Base-by-base conservation (phyloP, 2,329 filamentous ascomycete genomes). In the Arthrobotrys conoides region DNA sequence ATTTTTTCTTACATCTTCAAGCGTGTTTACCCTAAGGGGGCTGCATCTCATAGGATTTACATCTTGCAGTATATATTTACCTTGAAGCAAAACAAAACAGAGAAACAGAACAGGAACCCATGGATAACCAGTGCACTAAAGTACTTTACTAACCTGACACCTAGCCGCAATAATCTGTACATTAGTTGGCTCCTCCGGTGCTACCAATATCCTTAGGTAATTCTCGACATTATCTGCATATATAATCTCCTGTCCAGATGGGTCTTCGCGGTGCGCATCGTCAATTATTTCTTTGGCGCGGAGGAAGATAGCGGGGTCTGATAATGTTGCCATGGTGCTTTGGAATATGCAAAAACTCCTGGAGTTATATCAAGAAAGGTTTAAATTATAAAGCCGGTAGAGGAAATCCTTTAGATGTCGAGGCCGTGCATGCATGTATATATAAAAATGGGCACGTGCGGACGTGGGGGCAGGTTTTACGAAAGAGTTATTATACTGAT, bases 231-330 rank as follows among this genome's bases (percentile, higher is more conserved):
- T 75, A 36, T 75, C 64, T n/a, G 71, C 71, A 27, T 75, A 75
- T 48, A 75, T 53, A 14, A 75, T 53, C 33, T 75, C 71, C 53
- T 75, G 63, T 20, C 71, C 71, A 2, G 41, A 51, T 6, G 71
- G 63, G 55, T 75, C 71, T 53, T 75, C 71, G 16, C 63, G 57
- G 30, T 75, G 71, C 53, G 71, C 71, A 12, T 65, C 63, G 48
- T 75, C 71, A 14, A 75, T 75, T 16, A 75, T 75, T 44, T 75
- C 71, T 33, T 75, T 75, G 16, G 71, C 71, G 30, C 55, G 51
- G 3, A 51, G 51, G 63, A 75, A 68, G 20, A 46, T n/a, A 3
- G 33, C 44, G 24, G 71, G 71, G 44, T 75, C 63, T 36, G 71
- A 53, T 46, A 75, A 33, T 18, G 64, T 68, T 2, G 53, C 20